phyloP scores from a whole-genome alignment of 805 yeast genomes.

The Metschnikowia henanensis region DNA sequence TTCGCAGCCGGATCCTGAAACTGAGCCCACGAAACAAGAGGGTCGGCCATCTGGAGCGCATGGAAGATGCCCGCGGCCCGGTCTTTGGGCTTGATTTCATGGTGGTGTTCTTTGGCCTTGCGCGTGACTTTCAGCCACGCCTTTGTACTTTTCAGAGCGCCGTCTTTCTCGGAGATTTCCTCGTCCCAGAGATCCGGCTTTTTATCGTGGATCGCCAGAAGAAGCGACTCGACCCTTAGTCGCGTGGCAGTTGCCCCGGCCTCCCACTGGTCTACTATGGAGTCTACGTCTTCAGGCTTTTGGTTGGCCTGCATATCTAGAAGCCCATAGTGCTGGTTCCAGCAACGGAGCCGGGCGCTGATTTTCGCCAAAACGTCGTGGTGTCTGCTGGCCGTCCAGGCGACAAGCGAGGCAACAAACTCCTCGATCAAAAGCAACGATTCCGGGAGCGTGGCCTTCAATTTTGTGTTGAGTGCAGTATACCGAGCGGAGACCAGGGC shows the following conservation, averaged over 20 bases:
- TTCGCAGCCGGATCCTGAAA: constrained; percentile 27
- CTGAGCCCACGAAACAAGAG: constrained; percentile 28
- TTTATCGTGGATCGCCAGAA: constrained; percentile 27
- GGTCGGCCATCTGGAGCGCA: constrained; percentile 32
- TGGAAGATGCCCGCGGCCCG: constrained; percentile 31
- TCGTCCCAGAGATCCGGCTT: constrained; percentile 38
- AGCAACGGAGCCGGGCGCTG: constrained; percentile 27
- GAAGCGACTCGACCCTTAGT: constrained; percentile 39
- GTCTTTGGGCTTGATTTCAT: constrained; percentile 30
- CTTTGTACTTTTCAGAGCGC: constrained; percentile 24
- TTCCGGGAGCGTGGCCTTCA: constrained; percentile 47
- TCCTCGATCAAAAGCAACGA: constrained; percentile 47
- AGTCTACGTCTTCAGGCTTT: background rate
- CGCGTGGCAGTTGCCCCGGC: constrained; percentile 34
- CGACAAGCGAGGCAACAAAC: constrained; percentile 43
- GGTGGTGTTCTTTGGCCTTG: constrained; percentile 21
- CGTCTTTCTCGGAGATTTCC: constrained; percentile 33
- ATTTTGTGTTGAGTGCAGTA: constrained; percentile 32
- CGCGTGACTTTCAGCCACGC: constrained; percentile 29
- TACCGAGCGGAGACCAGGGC: constrained; percentile 31
- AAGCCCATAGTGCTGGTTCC: constrained; percentile 32
- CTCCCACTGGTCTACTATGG: constrained; percentile 42
- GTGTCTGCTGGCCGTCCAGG: constrained; percentile 40
- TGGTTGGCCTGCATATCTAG: constrained; percentile 24
- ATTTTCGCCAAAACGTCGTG: constrained; percentile 33